Percentiles rank a stretch among this genome's conserved stretches.
phyloP scores from a whole-genome alignment of 164 flowering plant genomes.

The Chimonanthus salicifolius region DNA sequence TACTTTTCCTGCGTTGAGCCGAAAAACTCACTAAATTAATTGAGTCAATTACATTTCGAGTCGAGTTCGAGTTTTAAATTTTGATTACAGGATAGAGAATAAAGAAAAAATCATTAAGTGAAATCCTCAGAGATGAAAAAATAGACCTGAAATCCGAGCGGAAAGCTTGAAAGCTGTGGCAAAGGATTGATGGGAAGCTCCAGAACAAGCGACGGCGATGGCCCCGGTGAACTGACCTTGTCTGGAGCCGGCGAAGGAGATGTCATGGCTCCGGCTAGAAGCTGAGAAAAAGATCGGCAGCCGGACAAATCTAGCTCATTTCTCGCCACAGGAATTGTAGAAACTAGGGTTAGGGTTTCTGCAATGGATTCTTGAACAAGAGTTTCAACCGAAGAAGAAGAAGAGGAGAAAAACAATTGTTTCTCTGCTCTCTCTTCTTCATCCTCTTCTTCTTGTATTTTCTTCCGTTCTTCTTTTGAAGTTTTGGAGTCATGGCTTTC shows the following conservation, averaged over 20 bases:
- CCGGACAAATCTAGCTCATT: constrained; percentile 8
- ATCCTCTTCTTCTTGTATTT: neutral
- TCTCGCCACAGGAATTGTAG: neutral
- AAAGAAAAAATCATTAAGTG: constrained; percentile 7
- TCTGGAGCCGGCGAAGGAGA: constrained; percentile 3
- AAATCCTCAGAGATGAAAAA: neutral
- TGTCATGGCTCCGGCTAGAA: constrained; percentile 12
- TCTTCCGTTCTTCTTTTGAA: neutral
- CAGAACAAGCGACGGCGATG: constrained; percentile 6
- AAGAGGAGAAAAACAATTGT: neutral
- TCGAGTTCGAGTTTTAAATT: neutral
- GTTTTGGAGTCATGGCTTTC: neutral
- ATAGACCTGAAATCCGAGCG: neutral
- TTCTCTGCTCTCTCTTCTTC: neutral
- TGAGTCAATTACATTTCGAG: neutral
- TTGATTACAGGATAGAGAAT: neutral
- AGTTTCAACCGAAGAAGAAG: too few species aligned
- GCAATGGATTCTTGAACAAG: constrained; percentile 1
- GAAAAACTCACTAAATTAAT: neutral
- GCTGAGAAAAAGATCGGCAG: constrained; percentile 12
- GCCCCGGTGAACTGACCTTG: constrained; percentile 3
- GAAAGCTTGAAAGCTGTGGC: neutral
- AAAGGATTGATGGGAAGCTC: neutral
- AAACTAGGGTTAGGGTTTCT: constrained; percentile 14
- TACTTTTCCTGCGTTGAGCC: neutral